Conservation (phyloP, 768 basidiomycete species). For the button mushroom (Agaricus bisporus) region DNA sequence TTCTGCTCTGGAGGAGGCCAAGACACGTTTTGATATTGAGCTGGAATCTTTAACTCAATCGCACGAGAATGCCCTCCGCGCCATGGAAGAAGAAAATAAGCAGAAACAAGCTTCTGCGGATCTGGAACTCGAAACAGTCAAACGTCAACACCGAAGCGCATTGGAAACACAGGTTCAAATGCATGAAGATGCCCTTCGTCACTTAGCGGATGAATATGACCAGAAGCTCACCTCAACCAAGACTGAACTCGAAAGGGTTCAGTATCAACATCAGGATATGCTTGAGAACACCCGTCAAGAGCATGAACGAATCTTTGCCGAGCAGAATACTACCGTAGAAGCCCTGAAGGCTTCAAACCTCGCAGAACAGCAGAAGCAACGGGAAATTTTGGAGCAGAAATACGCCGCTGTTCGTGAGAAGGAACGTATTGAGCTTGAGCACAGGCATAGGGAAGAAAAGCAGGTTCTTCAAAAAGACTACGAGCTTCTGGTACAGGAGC, state of each 20-base stretch:
- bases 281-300: conserved; percentile 32
- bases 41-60: conserved; percentile 24
- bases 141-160: conserved; percentile 28
- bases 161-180: conserved; percentile 22
- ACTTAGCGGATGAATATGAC: conserved; percentile 43
- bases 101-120: conserved; percentile 35
- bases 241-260: conserved; percentile 30
- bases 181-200: conserved; percentile 35
- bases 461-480: conserved; percentile 41
- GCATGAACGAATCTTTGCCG: conserved; percentile 21
- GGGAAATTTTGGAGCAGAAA: conserved; percentile 4
- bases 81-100: conserved; percentile 44
- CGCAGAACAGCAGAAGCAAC: conserved; percentile 27
- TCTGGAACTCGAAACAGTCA: conserved; percentile 30
- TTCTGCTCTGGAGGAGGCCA: conserved; percentile 26
- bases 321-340: conserved; percentile 23
- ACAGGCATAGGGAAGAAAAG: conserved; percentile 27
- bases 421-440: background rate
- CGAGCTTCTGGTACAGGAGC: conserved; percentile 46
- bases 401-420: background rate
- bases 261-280: conserved; percentile 28
- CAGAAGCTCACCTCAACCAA: conserved; percentile 35
- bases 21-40: conserved; percentile 21
- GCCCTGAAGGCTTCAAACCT: conserved; percentile 37
- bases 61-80: conserved; percentile 35